Evolutionary conservation across 1,284 basidiomycete genomes (phyloP).

Genomic region (Fistulina hepatica): DNA sequence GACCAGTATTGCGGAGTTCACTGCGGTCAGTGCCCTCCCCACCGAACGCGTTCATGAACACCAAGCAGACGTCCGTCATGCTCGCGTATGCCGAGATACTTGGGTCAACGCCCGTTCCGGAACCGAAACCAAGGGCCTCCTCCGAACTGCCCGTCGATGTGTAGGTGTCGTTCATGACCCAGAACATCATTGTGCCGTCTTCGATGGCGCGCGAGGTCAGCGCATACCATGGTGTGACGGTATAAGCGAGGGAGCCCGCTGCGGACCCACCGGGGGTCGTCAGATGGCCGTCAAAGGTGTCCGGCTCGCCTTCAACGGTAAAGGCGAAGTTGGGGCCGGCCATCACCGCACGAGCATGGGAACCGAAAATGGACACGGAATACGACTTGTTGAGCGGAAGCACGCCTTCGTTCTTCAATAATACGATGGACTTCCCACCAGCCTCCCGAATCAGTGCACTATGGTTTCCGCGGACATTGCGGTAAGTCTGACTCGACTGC

Average conservation of each 20-base stretch:
- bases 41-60: not conserved
- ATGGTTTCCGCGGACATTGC: constrained; percentile 38
- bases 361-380: constrained; percentile 49
- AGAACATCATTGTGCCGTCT: constrained; percentile 50
- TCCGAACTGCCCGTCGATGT: constrained; percentile 39
- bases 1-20: no score
- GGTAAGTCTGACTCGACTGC: not conserved
- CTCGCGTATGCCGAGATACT: constrained; percentile 73
- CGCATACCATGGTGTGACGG: constrained; percentile 58
- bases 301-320: constrained; percentile 18
- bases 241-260: constrained; percentile 50
- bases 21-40: constrained; percentile 71
- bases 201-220: constrained; percentile 52
- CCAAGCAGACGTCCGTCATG: constrained; percentile 48
- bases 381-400: constrained; percentile 56
- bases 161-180: constrained; percentile 60
- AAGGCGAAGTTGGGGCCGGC: constrained; percentile 60
- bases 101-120: constrained; percentile 64
- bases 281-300: constrained; percentile 56
- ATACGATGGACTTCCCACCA: constrained; percentile 64
- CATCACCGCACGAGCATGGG: constrained; percentile 60
- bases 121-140: constrained; percentile 65
- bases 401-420: constrained; percentile 69
- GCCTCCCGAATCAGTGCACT: constrained; percentile 60
- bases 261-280: constrained; percentile 82